A percentile compares a stretch with the other conserved stretches of the same genome.
Conservation (phyloP, 179 eudicot genomes). For the Silene coronaria region DNA sequence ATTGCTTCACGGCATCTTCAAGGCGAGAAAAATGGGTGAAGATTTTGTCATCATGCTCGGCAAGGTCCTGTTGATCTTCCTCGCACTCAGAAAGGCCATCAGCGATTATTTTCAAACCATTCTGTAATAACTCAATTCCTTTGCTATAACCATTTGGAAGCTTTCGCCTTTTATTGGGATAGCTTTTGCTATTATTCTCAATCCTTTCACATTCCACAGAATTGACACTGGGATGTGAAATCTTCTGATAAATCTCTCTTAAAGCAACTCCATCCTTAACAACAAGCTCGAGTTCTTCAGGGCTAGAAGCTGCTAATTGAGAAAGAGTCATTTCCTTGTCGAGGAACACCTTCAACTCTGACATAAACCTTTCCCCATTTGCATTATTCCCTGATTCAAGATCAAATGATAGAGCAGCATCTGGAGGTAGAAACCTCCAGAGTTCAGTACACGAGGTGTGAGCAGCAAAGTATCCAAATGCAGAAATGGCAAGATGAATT, state of each 20-base stretch:
- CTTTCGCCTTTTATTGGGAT: slow-evolving; percentile 51
- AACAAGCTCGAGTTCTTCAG: slow-evolving; percentile 47
- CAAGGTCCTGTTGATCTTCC: slow-evolving; percentile 32
- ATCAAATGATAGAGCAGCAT: slow-evolving; percentile 88
- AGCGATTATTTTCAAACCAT: slow-evolving; percentile 60
- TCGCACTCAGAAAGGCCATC: slow-evolving; percentile 60
- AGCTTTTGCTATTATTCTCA: slow-evolving; percentile 37
- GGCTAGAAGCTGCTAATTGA: slow-evolving; percentile 27
- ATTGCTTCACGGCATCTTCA: slow-evolving; percentile 48
- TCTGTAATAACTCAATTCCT: slow-evolving; percentile 73
- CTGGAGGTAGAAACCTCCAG: slow-evolving; percentile 82
- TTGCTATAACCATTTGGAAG: slow-evolving; percentile 61
- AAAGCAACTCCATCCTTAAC: slow-evolving; percentile 52
- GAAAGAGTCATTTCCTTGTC: slow-evolving; percentile 67
- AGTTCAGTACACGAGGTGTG: slow-evolving; percentile 69
- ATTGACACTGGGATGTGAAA: slow-evolving; percentile 9
- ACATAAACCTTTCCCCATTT: slow-evolving; percentile 65
- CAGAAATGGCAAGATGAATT: slow-evolving; percentile 56
- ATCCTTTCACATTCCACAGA: slow-evolving; percentile 27
- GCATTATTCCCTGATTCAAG: slow-evolving; percentile 44
- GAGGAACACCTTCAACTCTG: slow-evolving; percentile 68
- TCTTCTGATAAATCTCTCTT: slow-evolving; percentile 35
- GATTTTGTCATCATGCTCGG: slow-evolving; percentile 47
- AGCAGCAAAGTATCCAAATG: slow-evolving; percentile 87
- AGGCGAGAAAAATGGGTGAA: slow-evolving; percentile 51